These are phyloP conservation scores for Jackrogersella minutella DNA, from an alignment of 495 filamentous ascomycete species.

Conservation along the genomic window DNA sequence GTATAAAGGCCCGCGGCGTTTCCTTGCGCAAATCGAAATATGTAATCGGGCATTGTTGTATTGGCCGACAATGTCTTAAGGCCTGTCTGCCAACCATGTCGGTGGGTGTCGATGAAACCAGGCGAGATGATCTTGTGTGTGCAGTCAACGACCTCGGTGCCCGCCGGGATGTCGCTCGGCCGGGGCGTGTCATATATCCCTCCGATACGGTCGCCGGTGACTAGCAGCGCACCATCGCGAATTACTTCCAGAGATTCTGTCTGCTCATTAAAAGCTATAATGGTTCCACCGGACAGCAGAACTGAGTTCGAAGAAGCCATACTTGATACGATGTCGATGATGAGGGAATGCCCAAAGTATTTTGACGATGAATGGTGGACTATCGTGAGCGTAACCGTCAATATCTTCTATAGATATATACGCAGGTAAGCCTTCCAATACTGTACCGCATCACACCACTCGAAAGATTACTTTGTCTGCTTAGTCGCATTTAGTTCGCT, in stretches of 20 bases:
- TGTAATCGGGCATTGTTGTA: slow-evolving; percentile 42
- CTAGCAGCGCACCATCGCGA: slow-evolving; percentile 50
- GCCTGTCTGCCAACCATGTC: slow-evolving; percentile 66
- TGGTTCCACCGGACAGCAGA: slow-evolving; percentile 52
- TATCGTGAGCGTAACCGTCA: too few species aligned
- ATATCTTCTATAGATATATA: too few species aligned
- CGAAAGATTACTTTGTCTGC: too few species aligned
- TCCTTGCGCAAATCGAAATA: slow-evolving; percentile 7
- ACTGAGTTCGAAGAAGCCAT: slow-evolving; percentile 36
- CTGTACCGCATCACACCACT: too few species aligned
- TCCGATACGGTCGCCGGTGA: slow-evolving; percentile 51
- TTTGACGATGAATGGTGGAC: too few species aligned
- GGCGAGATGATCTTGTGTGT: slow-evolving; percentile 64
- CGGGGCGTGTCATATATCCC: slow-evolving; percentile 39
- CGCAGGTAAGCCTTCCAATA: too few species aligned
- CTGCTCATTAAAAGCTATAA: slow-evolving; percentile 51
- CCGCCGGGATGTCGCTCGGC: slow-evolving; percentile 27
- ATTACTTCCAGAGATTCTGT: slow-evolving; percentile 49
- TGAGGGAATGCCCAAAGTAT: too few species aligned
- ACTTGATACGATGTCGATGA: slow-evolving; percentile 12
- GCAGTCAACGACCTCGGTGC: slow-evolving; percentile 56
- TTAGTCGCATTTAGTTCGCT: too few species aligned
- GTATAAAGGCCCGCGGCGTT: slow-evolving; percentile 48
- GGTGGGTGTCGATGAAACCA: slow-evolving; percentile 68
- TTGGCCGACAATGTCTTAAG: slow-evolving; percentile 49